phyloP scores from a whole-genome alignment of 148 eudicot genomes.

The Vaccinium corymbosum region DNA sequence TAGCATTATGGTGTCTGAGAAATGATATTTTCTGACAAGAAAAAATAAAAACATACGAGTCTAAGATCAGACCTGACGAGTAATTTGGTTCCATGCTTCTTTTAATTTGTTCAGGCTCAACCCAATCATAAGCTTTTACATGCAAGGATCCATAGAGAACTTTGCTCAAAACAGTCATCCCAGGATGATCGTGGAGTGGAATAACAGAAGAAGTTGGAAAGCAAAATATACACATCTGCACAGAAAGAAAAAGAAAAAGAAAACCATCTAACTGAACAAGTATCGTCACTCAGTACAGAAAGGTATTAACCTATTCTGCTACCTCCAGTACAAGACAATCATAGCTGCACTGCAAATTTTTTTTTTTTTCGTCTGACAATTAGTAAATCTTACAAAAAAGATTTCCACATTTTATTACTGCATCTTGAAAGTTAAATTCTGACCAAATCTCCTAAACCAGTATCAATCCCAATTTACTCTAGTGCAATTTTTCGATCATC shows the following conservation, averaged over 20 bases:
- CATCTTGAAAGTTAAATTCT: neutral
- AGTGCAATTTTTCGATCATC: neutral
- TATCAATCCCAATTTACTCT: neutral
- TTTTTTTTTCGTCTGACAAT: neutral
- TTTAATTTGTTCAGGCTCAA: conserved; percentile 61
- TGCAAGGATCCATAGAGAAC: conserved; percentile 93
- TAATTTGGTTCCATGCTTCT: conserved; percentile 38
- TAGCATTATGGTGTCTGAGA: neutral
- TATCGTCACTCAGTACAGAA: neutral
- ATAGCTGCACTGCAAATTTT: neutral
- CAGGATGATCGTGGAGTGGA: conserved; percentile 97
- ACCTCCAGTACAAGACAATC: neutral
- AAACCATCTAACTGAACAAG: conserved; percentile 5
- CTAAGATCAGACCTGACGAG: conserved; percentile 49
- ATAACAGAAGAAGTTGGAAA: conserved; percentile 93
- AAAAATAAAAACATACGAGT: neutral
- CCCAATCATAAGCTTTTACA: conserved; percentile 96
- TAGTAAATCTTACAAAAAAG: neutral
- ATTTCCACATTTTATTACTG: neutral
- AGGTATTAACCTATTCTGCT: neutral
- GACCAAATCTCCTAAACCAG: neutral
- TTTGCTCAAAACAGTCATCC: conserved; percentile 96
- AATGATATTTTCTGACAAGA: neutral
- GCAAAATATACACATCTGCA: conserved; percentile 96
- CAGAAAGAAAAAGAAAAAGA: conserved; percentile 1